phyloP scores from a whole-genome alignment of 73 alveolate genomes.

The Blepharisma japonicum region DNA sequence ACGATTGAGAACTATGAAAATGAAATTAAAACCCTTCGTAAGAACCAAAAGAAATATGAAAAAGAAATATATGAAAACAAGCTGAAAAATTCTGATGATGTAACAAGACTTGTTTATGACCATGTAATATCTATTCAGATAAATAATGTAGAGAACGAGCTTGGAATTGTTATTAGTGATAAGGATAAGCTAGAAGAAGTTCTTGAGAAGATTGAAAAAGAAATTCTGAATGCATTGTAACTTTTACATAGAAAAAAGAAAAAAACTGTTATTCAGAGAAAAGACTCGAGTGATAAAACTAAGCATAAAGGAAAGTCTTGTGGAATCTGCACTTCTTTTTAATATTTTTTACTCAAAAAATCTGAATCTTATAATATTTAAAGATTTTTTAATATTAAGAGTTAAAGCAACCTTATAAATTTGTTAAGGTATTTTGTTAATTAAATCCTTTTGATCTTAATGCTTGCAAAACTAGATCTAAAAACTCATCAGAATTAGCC shows the following conservation, averaged over 20 bases:
- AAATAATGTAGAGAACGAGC: not conserved
- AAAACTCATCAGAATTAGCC: conserved; percentile 26
- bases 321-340: too few species aligned
- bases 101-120: not conserved
- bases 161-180: not conserved
- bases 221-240: not conserved
- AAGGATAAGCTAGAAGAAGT: not conserved
- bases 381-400: too few species aligned
- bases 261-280: not conserved
- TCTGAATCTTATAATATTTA: too few species aligned
- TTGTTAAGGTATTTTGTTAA: not conserved
- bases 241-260: not conserved
- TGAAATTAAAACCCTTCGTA: not conserved
- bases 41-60: not conserved
- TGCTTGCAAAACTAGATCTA: conserved; percentile 15
- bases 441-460: not conserved
- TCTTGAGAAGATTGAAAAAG: not conserved
- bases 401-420: too few species aligned
- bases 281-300: too few species aligned
- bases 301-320: too few species aligned
- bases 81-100: not conserved
- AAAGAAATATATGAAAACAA: not conserved
- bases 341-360: too few species aligned
- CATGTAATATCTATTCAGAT: conserved; percentile 1
- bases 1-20: conserved; percentile 17